A percentile compares a stretch with the other conserved stretches of the same genome.
Evolutionary conservation across 2,329 filamentous ascomycete species (phyloP).

Genomic region (Amphichorda felina): DNA sequence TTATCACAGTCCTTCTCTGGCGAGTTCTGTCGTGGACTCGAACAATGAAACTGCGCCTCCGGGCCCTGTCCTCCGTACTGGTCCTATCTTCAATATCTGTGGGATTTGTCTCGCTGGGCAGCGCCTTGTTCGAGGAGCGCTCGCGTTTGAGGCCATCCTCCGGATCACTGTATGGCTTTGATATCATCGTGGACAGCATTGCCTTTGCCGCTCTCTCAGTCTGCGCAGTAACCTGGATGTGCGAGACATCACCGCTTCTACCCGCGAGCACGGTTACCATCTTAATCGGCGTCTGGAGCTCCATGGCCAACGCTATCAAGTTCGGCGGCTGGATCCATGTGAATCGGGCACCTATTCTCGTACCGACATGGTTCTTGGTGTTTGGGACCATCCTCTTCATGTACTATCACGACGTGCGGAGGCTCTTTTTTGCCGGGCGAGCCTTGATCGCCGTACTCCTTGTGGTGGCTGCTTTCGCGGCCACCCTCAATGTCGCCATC

Average conservation of each 20-base stretch:
- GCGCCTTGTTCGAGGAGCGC: conserved; percentile 13
- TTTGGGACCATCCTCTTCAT: conserved; percentile 29
- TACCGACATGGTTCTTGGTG: conserved; percentile 25
- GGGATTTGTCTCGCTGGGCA: conserved; percentile 21
- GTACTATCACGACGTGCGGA: conserved; percentile 29
- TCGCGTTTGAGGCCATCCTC: conserved; percentile 16
- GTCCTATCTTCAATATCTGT: conserved; percentile 25
- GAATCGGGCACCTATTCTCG: conserved; percentile 19
- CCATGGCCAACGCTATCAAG: conserved; percentile 20
- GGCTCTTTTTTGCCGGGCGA: conserved; percentile 29
- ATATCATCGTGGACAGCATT: conserved; percentile 34
- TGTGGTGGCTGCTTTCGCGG: conserved; percentile 20
- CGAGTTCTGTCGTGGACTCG: conserved; percentile 37
- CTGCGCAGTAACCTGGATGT: conserved; percentile 32
- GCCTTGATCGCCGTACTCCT: conserved; percentile 26
- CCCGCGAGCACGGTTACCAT: conserved; percentile 30
- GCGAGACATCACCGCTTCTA: conserved; percentile 30
- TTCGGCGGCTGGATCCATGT: conserved; percentile 34
- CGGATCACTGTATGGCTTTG: conserved; percentile 33
- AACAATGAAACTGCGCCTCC: conserved; percentile 33
- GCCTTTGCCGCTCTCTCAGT: conserved; percentile 30
- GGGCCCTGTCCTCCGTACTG: conserved; percentile 29
- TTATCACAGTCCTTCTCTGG: conserved; percentile 36
- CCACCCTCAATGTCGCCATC: conserved; percentile 12
- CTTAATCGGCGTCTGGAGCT: conserved; percentile 23